Conservation (phyloP, 495 filamentous ascomycete species). For the Aspergillus affinis region DNA sequence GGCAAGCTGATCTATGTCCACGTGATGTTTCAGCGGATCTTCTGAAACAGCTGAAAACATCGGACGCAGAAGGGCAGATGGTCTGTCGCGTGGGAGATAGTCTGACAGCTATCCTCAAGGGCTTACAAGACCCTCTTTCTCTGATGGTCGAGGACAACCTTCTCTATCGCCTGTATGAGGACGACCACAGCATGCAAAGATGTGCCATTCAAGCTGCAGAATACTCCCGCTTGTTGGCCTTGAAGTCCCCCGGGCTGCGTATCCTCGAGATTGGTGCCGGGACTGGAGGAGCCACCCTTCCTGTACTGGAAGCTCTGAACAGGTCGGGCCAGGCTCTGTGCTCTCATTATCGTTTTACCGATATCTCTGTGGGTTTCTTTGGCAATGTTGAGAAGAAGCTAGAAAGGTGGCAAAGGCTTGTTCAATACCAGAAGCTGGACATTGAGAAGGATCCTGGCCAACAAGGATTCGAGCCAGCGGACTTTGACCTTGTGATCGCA, state of each 20-base stretch:
- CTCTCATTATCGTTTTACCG: no score
- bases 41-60: not conserved
- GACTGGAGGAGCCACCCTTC: no score
- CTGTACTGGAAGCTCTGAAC: no score
- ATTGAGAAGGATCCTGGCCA: slow-evolving; percentile 27
- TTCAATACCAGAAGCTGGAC: slow-evolving; percentile 42
- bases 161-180: slow-evolving; percentile 22
- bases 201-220: no score
- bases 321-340: no score
- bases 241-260: no score
- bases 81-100: slow-evolving; percentile 7
- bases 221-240: no score
- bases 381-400: slow-evolving; percentile 26
- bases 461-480: slow-evolving; percentile 39
- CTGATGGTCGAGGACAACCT: slow-evolving; percentile 30
- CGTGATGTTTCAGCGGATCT: no score
- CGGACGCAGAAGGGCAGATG: slow-evolving; percentile 7
- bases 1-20: not conserved
- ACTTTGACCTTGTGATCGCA: slow-evolving; percentile 49
- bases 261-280: no score
- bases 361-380: slow-evolving; percentile 43
- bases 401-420: slow-evolving; percentile 17
- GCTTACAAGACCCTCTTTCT: slow-evolving; percentile 1
- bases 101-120: slow-evolving; percentile 1
- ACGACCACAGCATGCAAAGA: no score